Base-by-base conservation (phyloP, 805 yeast genomes). In the Saccharomycodes ludwigii region DNA sequence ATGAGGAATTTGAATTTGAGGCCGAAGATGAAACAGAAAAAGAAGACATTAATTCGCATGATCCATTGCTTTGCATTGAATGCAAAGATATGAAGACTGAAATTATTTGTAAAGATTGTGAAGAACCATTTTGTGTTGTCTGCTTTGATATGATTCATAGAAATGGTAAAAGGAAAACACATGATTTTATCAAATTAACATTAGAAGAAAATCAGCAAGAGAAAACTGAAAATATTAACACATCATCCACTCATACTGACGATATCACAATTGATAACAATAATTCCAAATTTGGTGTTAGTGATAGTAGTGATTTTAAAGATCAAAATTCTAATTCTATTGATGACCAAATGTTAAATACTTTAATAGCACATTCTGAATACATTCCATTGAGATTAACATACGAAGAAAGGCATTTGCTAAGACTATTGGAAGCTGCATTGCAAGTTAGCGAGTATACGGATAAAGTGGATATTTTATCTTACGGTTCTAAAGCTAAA, bases 401-500 rank as follows among this genome's bases (percentile, higher is more conserved):
- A 0, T 56, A 58, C 29, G 79, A 74, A 27, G 93, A 80, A 50
- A 66, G 93, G 40, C 79, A 76, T 49, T 50, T 76, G 24, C 54
- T 80, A 33, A 61, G 78, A 36, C 54, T 80, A 25, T 56, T 79
- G 26, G 85, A 80, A 40, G 85, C 91, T 2, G 85, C 86, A 0
- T 57, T 80, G 32, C 70, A 76, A 41, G 93, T 80, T 8, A 73
- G 82, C 11, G 88, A 80, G 43, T 80, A 80, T 47, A 80, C 88
- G 0, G 86, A 79, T 44, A 70, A 73, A 43, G 84, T 80, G 26
- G 93, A 80, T 49, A 73, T 80, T 23, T 50, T 75, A 18, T 63
- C 78, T 1, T 73, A 76, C 43, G 60, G 71, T 3, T 73, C 86
- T 4, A 77, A 79, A 45, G 59, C 83, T 2, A 76, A 68, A 47